Evolutionary conservation across 352 stramenopile genomes (phyloP), one percentile per base, ranked within the genome.

Genomic region (Pythium phragmitis): DNA sequence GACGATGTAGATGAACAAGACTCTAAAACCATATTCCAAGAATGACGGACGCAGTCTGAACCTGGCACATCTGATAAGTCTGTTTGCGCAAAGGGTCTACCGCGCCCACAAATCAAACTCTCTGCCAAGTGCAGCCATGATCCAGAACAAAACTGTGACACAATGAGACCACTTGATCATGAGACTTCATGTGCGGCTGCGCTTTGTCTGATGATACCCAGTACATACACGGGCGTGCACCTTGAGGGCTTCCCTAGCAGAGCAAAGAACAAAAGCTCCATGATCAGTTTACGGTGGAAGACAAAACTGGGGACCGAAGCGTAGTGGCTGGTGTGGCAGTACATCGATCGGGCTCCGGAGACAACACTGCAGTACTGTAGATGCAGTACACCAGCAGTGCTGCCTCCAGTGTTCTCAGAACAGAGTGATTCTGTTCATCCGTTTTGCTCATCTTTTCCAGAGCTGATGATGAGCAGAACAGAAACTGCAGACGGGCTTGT

Each of bases 1-100:
- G 63, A 69, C 55, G 55, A 60, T 69, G 63, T 69, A 69, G 63
- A 69, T 69, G 63, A 68, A 64, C 42, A 51, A n/a, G 59, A 55
- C 57, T 59, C 14, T 50, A 26, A 11, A 45, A 69, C 23, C 54
- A 3, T 39, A 69, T 69, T 26, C 21, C 37, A 30, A 39, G 33
- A 56, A 39, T 28, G 19, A 26, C 12, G 33, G 45, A 56, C 46
- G 60, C 16, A 48, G 28, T 23, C 14, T 17, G 17, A 47, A 21
- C 33, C n/a, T 37, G 14, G 17, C 30, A 45, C 21, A 36, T 42
- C 55, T 4, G 30, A 39, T 39, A 39, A 53, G 26, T 41, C 9
- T 64, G 63, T 69, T 69, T 69, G 63, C 63, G 63, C 63, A 69
- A 69, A 57, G 63, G 21, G 36, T 50, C n/a, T 3, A 41, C 11